phyloP scores from a whole-genome alignment of 306 rosid species.

The Quercus bicolor region DNA sequence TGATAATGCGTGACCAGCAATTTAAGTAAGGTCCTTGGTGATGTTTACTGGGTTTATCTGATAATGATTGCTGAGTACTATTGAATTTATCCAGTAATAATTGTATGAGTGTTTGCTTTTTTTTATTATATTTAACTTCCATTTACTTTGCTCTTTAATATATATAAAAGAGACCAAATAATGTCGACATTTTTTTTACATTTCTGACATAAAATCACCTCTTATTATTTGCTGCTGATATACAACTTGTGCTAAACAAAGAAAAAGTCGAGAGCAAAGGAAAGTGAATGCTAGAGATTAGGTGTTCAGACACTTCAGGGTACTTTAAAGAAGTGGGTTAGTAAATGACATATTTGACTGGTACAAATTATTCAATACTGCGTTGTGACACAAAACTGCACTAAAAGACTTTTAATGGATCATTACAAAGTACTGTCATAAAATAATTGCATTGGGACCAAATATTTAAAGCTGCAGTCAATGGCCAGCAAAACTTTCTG shows the following conservation, averaged over 20 bases:
- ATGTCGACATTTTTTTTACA: too few relatives aligned
- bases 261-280: background rate
- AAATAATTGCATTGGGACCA: background rate
- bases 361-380: background rate
- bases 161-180: too few relatives aligned
- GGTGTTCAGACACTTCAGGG: background rate
- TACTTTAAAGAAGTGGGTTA: background rate
- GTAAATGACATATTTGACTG: constrained; percentile 4
- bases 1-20: too few relatives aligned
- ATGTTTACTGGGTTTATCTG: too few relatives aligned
- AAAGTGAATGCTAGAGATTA: background rate
- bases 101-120: too few relatives aligned
- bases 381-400: constrained; percentile 31
- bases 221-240: too few relatives aligned
- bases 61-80: too few relatives aligned
- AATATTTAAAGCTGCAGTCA: background rate
- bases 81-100: too few relatives aligned
- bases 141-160: too few relatives aligned
- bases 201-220: too few relatives aligned
- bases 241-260: background rate
- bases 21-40: too few relatives aligned
- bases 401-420: background rate
- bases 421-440: background rate
- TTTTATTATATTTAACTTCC: too few relatives aligned
- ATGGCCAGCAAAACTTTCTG: background rate